Conservation (phyloP, 768 basidiomycete species). For the Termitomyces titanicus region DNA sequence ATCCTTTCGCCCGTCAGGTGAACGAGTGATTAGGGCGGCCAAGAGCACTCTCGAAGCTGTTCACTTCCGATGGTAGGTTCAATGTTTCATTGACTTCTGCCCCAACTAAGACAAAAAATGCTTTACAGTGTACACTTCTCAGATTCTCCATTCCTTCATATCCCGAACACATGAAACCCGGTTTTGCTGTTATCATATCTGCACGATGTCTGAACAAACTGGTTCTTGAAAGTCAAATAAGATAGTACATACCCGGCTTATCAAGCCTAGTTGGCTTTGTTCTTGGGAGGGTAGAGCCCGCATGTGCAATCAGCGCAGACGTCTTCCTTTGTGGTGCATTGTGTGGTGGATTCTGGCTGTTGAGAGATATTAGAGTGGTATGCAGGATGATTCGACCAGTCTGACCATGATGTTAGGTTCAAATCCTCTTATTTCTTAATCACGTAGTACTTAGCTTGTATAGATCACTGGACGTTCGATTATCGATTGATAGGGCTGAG, state of each 20-base stretch:
- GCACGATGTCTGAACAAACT: neutral
- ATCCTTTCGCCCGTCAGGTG: constrained; percentile 50
- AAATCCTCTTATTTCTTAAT: no score
- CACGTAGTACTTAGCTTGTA: neutral
- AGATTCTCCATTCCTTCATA: neutral
- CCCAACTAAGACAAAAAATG: neutral
- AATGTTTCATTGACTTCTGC: neutral
- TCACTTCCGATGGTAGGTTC: neutral
- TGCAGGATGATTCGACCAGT: neutral
- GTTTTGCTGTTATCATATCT: neutral
- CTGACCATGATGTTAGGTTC: neutral
- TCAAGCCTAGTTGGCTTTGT: constrained; percentile 16
- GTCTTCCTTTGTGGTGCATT: constrained; percentile 20
- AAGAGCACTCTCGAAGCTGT: neutral
- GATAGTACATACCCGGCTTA: neutral
- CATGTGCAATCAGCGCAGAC: constrained; percentile 27
- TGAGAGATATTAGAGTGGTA: neutral
- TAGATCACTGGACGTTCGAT: no score
- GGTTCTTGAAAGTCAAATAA: neutral
- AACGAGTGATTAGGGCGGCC: constrained; percentile 3
- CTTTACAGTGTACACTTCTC: neutral
- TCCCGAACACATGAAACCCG: neutral
- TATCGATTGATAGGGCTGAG: no score
- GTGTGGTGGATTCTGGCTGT: constrained; percentile 10
- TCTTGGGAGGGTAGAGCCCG: constrained; percentile 32